Base-by-base conservation (phyloP, 768 basidiomycete species). In the Lentinus tigrinus region DNA sequence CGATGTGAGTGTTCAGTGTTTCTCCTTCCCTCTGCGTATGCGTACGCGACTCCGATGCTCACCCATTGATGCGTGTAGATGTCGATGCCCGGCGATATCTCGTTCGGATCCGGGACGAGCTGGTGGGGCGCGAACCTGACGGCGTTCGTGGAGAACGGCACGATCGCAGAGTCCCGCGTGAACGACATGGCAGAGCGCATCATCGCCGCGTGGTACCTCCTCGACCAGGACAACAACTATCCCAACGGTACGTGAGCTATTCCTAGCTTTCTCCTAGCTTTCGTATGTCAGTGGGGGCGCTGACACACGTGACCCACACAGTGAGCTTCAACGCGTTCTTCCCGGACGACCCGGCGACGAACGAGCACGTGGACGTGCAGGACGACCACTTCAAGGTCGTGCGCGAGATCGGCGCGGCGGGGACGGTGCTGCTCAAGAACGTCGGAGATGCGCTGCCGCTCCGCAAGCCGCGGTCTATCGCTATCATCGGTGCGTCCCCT, bases 141-240 rank as follows among this genome's bases (percentile, higher is more conserved):
- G 0, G 75, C 75, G 26, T 85, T 78, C 48, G 90, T 95, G n/a
- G 72, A 79, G 47, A 89, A 93, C 68, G 85, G 85, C 39, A 85
- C 83, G 3, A 88, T 95, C 51, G 79, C 88, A 0, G 75, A 79
- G 61, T 67, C 77, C 3, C 82, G 90, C 6, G 72, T 90, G 5
- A 84, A 87, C 54, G 92, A 95, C 67, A 93, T 93, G 89, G 91
- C 88, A 3, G 85, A 82, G 9, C 85, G 92, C 28, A 87, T 94
- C 64, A 68, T 93, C 24, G 87, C 90, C 3, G 73, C 77, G 0
- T 93, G 84, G 82, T 91, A 87, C 65, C 72, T 82, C 52, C 77
- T 88, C 44, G 75, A 77, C 37, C 89, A 92, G 72, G 87, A 94
- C 14, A 68, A 77, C 7, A 70, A 73, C 13, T 95, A 80, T 71